A percentile compares a stretch with the other conserved stretches of the same genome.
Conservation (phyloP, 2,329 filamentous ascomycete genomes). For the Neonectria sp. region DNA sequence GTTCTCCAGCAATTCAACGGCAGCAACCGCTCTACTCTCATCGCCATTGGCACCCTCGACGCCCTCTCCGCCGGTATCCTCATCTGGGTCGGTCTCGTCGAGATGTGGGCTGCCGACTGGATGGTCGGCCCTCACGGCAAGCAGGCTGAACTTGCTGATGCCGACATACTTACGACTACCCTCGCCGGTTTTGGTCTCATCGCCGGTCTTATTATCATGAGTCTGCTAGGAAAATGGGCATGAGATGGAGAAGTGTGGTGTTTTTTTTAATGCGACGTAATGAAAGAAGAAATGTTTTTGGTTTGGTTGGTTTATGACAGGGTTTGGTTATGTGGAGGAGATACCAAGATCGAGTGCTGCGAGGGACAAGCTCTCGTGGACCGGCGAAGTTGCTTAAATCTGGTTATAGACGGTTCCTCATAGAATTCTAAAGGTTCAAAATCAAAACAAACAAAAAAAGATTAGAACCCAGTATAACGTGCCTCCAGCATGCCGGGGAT, state of each 20-base stretch:
- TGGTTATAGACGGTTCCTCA: neutral
- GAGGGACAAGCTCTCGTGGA: neutral
- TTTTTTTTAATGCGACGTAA: conserved; percentile 13
- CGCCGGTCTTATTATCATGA: conserved; percentile 78
- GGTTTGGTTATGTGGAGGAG: neutral
- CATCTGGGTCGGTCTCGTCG: conserved; percentile 84
- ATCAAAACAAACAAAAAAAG: too few relatives aligned
- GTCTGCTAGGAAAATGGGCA: conserved; percentile 82
- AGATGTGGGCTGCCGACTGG: conserved; percentile 87
- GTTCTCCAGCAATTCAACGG: conserved; percentile 81
- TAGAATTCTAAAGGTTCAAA: neutral
- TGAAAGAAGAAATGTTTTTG: conserved; percentile 21
- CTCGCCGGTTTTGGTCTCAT: conserved; percentile 70
- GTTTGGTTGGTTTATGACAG: neutral
- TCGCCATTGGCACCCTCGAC: conserved; percentile 82
- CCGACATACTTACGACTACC: conserved; percentile 62
- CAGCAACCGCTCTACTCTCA: conserved; percentile 76
- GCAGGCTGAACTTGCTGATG: conserved; percentile 66
- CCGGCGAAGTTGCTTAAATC: neutral
- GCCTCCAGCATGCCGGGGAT: neutral
- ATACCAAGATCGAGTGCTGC: neutral
- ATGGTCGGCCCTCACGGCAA: conserved; percentile 62
- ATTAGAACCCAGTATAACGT: neutral
- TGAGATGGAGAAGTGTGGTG: conserved; percentile 48
- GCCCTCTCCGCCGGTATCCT: conserved; percentile 82